Evolutionary conservation across 2,329 filamentous ascomycete genomes (phyloP).

Genomic region (Lachnellula suecica): DNA sequence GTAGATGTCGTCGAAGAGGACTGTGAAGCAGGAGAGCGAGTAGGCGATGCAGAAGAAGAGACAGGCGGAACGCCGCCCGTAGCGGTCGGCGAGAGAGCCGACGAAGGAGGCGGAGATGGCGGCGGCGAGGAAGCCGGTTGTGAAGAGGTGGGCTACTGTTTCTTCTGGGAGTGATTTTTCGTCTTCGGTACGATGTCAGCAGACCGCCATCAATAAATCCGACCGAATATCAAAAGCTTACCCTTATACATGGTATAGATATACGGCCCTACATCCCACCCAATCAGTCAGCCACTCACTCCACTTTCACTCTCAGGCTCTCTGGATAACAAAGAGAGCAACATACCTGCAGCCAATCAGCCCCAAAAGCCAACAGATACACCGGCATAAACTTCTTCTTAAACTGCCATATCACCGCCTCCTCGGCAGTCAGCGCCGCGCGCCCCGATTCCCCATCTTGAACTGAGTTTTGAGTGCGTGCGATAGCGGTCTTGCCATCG

Average conservation of each 20-base stretch:
- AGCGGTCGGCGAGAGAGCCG: constrained; percentile 21
- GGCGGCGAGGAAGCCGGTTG: constrained; percentile 23
- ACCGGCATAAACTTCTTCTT: constrained; percentile 37
- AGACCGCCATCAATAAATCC: not conserved
- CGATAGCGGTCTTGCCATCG: not conserved
- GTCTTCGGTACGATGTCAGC: constrained; percentile 10
- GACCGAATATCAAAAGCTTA: constrained; percentile 1
- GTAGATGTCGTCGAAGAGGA: constrained; percentile 41
- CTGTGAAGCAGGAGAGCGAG: constrained; percentile 49
- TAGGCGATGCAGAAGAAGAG: constrained; percentile 52
- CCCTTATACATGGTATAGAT: constrained; percentile 29
- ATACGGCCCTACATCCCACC: constrained; percentile 19
- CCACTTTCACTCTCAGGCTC: not conserved
- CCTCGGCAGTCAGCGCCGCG: constrained; percentile 3
- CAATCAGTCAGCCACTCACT: not conserved
- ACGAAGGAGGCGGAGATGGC: constrained; percentile 24
- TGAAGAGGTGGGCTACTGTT: constrained; percentile 23
- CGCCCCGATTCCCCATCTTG: not conserved
- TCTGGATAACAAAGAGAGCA: too few relatives aligned
- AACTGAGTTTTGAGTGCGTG: not conserved
- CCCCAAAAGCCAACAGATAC: constrained; percentile 47
- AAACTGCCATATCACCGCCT: constrained; percentile 15
- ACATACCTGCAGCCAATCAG: constrained; percentile 48
- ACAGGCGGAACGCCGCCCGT: constrained; percentile 45
- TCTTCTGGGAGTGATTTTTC: constrained; percentile 22